Base-by-base conservation (phyloP, 2,329 filamentous ascomycete genomes). In the Onygenales sp. region DNA sequence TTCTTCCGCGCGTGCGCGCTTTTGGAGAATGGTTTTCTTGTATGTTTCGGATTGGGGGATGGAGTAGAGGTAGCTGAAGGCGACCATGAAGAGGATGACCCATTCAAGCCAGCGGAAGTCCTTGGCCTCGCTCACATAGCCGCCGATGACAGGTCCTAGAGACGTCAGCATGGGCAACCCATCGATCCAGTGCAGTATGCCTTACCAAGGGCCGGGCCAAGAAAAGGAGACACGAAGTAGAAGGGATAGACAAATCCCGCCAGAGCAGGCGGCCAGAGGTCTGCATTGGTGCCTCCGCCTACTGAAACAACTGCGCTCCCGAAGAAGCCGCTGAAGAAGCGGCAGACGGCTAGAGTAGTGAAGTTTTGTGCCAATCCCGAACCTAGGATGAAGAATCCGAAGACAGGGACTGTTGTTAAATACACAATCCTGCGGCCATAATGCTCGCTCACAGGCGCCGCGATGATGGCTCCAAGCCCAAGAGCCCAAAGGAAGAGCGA, bases 1-100 rank as follows among this genome's bases (percentile, higher is more conserved):
- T 10, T 6, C 31, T 17, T 14, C 43, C 10, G n/a, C 10, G n/a
- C 14, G 43, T 10, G 58, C 55, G 32, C 57, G 52, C 51, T 51
- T 44, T 45, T 59, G 50, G 5, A 61, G 55, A 43, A 61, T 61
- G 13, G 56, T 59, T 49, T 57, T 60, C 35, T 60, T 61, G 50
- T 69, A 70, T 2, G 64, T 66, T 55, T 70, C 67, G 5, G 59
- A 60, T 48, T 63, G 61, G 38, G 63, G 63, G 50, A 68, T 21
- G 17, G 60, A 62, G 31, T 65, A 60, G 21, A 68, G 54, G 51
- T 64, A 63, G n/a, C 62, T 63, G 27, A 56, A 58, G n/a, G 61
- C 52, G 38, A 58, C 52, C 45, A 68, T 57, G 53, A 67, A 62
- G 33, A 66, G 56, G n/a, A 60, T 64, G 44, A 66, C 56, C 58